A percentile compares a stretch with the other conserved stretches of the same genome.
Evolutionary conservation across 2,329 filamentous ascomycete genomes (phyloP).

Genomic region (Ceratocystis alfenasii): DNA sequence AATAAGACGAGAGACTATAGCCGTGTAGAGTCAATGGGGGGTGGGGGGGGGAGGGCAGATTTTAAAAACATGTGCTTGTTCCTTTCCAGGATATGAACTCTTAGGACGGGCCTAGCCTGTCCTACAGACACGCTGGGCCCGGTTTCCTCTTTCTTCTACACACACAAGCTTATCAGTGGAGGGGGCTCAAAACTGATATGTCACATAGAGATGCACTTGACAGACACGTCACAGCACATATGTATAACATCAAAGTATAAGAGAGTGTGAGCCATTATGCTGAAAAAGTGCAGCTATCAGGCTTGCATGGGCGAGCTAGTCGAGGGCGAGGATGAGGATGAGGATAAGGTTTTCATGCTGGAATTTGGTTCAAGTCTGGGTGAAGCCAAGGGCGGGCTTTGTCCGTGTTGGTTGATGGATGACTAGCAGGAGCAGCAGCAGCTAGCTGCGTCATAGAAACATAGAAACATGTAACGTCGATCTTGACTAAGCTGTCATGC

Average conservation of each 20-base stretch:
- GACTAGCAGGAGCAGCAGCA: too few relatives aligned
- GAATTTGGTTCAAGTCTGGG: too few relatives aligned
- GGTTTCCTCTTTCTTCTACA: too few relatives aligned
- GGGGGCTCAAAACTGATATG: neutral
- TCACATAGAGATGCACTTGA: neutral
- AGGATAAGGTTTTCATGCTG: too few relatives aligned
- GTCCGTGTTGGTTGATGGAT: too few relatives aligned
- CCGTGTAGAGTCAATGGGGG: neutral
- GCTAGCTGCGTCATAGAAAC: neutral
- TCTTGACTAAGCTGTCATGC: neutral
- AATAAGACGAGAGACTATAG: too few relatives aligned
- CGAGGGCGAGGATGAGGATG: neutral
- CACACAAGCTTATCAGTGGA: neutral
- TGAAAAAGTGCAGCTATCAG: neutral
- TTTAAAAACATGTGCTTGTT: neutral
- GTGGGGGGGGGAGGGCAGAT: neutral
- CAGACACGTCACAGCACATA: conserved; percentile 11
- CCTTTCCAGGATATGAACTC: too few relatives aligned
- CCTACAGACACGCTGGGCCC: too few relatives aligned
- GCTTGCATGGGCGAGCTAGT: neutral
- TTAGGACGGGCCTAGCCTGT: too few relatives aligned
- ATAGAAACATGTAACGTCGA: neutral
- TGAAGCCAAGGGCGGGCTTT: too few relatives aligned
- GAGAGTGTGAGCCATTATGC: neutral
- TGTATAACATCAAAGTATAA: neutral